Base-by-base conservation (phyloP, 805 yeast species). In the Candida argentea region DNA sequence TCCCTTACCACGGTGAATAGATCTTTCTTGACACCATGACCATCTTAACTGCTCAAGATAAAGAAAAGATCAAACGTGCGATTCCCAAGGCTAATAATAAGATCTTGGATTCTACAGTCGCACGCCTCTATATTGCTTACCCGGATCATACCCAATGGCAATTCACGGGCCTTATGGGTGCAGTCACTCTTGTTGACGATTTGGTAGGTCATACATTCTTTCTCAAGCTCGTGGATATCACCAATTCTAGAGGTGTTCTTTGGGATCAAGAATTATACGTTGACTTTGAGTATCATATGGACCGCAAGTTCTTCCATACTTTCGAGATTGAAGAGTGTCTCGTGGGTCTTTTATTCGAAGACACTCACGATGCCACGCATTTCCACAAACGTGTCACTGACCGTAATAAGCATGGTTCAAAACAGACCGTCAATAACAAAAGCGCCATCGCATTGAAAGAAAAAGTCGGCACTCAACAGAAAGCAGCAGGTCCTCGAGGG, bases 201-300 rank as follows among this genome's bases (percentile, higher is more conserved):
- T 55, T 83, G 8, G 95, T 91, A 2, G 97, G 97, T 3, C 89
- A 89, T 52, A 85, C 95, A 1, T 86, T 83, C 46, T 91, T 86
- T 51, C 64, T 91, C 25, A 91, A 91, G 50, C 50, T 91, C 29
- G 93, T 91, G 5, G 98, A 91, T 46, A 74, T 89, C 18, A 46
- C 63, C 21, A 94, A 93, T 5, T 70, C 74, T 36, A 62, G 80
- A 23, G 97, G 97, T 20, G 94, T 91, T 0, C 39, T 91, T 0
- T 91, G 98, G 98, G 98, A 91, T 52, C 98, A 91, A 53, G 98
- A 91, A 53, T 55, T 91, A 27, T 89, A 83, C 44, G 76, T 84
- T 8, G 79, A 83, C 43, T 86, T 91, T 52, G 77, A 78, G 42
- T 91, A 91, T 55, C 73, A 82, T 46, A 97, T 91, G 53, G 98